Evolutionary conservation across 108 stramenopile species (phyloP).

Genomic region (Fragilaria crotonensis): DNA sequence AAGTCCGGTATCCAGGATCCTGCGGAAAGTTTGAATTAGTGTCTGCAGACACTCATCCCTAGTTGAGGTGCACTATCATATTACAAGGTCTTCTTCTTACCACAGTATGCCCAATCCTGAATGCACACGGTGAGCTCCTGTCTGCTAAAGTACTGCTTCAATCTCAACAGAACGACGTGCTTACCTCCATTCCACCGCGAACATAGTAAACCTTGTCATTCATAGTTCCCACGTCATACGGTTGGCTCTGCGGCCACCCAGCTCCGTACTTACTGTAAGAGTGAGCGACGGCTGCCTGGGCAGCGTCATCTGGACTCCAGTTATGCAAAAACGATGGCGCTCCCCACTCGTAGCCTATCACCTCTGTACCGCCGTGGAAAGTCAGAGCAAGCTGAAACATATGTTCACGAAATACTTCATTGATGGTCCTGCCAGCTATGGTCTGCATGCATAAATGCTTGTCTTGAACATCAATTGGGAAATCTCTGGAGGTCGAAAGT

Average conservation of each 20-base stretch:
- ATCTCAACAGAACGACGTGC: too few species aligned
- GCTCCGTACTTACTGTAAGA: constrained; percentile 46
- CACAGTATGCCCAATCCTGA: constrained; percentile 17
- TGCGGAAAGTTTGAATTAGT: constrained; percentile 17
- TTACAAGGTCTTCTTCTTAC: background rate
- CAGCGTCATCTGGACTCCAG: constrained; percentile 46
- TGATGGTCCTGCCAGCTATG: constrained; percentile 81
- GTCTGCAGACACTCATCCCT: constrained; percentile 92
- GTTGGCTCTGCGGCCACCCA: constrained; percentile 19
- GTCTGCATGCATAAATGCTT: constrained; percentile 77
- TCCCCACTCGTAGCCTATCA: constrained; percentile 93
- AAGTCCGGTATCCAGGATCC: constrained; percentile 84
- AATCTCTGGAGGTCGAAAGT: constrained; percentile 25
- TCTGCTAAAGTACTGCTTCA: too few species aligned
- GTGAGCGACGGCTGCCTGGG: constrained; percentile 32
- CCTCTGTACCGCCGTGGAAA: constrained; percentile 94
- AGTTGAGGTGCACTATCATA: constrained; percentile 51
- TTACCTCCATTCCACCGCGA: constrained; percentile 88
- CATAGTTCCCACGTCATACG: constrained; percentile 48
- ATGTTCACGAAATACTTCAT: constrained; percentile 89
- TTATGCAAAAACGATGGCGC: constrained; percentile 35
- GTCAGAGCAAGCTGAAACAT: constrained; percentile 91
- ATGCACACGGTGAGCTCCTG: too few species aligned
- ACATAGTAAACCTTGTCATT: constrained; percentile 93
- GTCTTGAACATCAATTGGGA: constrained; percentile 45